These are phyloP conservation scores for Aspergillus sojae DNA, from an alignment of 2,329 filamentous ascomycete species.

Conservation along the genomic window DNA sequence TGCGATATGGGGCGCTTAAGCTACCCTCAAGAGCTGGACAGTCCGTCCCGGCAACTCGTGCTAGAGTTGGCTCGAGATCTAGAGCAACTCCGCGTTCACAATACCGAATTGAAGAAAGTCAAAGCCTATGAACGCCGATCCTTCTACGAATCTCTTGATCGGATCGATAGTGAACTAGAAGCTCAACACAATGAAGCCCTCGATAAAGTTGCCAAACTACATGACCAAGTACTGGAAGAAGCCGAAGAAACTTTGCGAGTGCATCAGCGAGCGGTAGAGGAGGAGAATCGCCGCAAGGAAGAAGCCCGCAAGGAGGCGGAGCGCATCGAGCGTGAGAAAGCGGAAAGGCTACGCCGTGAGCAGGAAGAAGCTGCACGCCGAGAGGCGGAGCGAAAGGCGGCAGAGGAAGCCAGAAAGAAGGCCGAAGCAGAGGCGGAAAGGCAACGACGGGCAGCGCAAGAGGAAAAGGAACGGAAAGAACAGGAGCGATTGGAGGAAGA, in stretches of 20 bases:
- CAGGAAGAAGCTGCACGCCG: slow-evolving; percentile 42
- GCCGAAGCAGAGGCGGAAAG: slow-evolving; percentile 38
- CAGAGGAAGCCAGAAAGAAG: slow-evolving; percentile 39
- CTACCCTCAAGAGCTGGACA: slow-evolving; percentile 37
- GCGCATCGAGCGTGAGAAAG: slow-evolving; percentile 36
- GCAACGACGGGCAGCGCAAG: slow-evolving; percentile 41
- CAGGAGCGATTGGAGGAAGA: slow-evolving; percentile 33
- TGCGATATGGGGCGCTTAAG: slow-evolving; percentile 32
- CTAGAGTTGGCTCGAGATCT: slow-evolving; percentile 45
- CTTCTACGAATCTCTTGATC: slow-evolving; percentile 64
- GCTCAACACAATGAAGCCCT: slow-evolving; percentile 67
- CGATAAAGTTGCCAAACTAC: slow-evolving; percentile 65
- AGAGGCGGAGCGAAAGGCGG: slow-evolving; percentile 47
- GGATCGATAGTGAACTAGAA: slow-evolving; percentile 64
- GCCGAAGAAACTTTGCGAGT: slow-evolving; percentile 57
- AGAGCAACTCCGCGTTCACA: slow-evolving; percentile 45
- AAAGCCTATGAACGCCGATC: slow-evolving; percentile 45
- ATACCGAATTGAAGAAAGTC: slow-evolving; percentile 46
- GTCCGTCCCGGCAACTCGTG: slow-evolving; percentile 44
- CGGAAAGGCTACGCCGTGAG: slow-evolving; percentile 34
- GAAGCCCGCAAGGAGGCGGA: slow-evolving; percentile 40
- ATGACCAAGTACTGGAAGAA: slow-evolving; percentile 63
- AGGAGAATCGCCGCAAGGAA: slow-evolving; percentile 38
- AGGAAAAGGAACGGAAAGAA: slow-evolving; percentile 38
- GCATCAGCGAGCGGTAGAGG: slow-evolving; percentile 45